phyloP scores from a whole-genome alignment of 1,139 yeast species.

The Saccharomyces pastorianus region DNA sequence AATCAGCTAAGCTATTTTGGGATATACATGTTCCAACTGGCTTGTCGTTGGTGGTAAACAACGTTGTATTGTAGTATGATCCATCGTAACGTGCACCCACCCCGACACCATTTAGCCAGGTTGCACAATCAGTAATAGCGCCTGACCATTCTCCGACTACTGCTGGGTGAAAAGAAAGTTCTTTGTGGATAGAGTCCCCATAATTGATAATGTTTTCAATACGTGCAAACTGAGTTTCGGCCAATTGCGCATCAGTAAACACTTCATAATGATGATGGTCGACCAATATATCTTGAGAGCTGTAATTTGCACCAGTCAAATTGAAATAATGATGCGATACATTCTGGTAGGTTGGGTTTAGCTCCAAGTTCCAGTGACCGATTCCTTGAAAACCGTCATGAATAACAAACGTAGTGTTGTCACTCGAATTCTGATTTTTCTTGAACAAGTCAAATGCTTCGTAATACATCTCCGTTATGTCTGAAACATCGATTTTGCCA shows the following conservation, averaged over 20 bases:
- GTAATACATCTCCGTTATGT: conserved; percentile 35
- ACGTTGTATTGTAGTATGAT: conserved; percentile 35
- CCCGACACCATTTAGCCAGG: conserved; percentile 56
- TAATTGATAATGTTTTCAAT: conserved; percentile 33
- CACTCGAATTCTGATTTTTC: conserved; percentile 32
- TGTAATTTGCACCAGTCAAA: conserved; percentile 13
- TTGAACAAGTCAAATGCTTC: conserved; percentile 30
- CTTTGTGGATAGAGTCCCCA: conserved; percentile 34
- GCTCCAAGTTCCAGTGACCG: conserved; percentile 45
- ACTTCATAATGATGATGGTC: conserved; percentile 64
- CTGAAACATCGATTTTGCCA: conserved; percentile 35
- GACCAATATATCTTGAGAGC: conserved; percentile 37
- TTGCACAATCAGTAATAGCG: conserved; percentile 58
- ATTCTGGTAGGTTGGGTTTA: conserved; percentile 31
- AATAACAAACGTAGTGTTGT: conserved; percentile 42
- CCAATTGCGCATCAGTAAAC: conserved; percentile 40
- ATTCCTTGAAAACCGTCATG: conserved; percentile 52
- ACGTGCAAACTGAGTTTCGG: conserved; percentile 26
- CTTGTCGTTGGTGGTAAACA: conserved; percentile 18
- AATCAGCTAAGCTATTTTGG: conserved; percentile 24
- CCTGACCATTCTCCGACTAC: conserved; percentile 61
- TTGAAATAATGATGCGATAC: conserved; percentile 20
- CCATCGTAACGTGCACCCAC: conserved; percentile 54
- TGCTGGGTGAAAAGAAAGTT: conserved; percentile 39
- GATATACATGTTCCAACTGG: conserved; percentile 19